phyloP scores from a whole-genome alignment of 495 filamentous ascomycete species.

The Penicillium atrosanguineum region DNA sequence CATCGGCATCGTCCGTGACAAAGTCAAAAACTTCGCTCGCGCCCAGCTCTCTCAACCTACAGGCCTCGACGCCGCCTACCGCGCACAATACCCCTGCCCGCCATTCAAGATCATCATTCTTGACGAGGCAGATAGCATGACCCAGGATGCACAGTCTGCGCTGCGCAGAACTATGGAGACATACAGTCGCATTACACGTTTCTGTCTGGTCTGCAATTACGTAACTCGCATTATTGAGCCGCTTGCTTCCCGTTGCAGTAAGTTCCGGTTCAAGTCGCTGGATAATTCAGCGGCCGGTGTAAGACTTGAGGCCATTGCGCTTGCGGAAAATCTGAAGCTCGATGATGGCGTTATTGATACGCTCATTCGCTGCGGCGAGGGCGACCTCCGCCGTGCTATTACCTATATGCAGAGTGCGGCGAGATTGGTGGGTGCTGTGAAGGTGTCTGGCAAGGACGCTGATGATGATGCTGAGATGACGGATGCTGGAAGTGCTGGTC shows the following conservation, averaged over 20 bases:
- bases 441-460: conserved; percentile 44
- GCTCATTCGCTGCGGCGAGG: conserved; percentile 83
- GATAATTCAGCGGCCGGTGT: conserved; percentile 76
- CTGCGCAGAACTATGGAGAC: conserved; percentile 96
- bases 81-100: conserved; percentile 81
- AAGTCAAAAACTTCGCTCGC: conserved; percentile 96
- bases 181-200: conserved; percentile 92
- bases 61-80: conserved; percentile 58
- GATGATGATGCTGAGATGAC: conserved; percentile 51
- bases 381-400: conserved; percentile 92
- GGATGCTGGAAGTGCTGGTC: conserved; percentile 28
- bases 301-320: conserved; percentile 76
- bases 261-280: conserved; percentile 96
- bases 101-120: conserved; percentile 98
- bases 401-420: conserved; percentile 94
- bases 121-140: conserved; percentile 98
- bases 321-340: conserved; percentile 67
- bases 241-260: conserved; percentile 83
- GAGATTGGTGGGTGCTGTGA: conserved; percentile 64
- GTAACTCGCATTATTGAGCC: conserved; percentile 98
- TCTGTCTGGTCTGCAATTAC: conserved; percentile 98
- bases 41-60: conserved; percentile 87
- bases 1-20: conserved; percentile 95
- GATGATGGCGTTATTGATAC: conserved; percentile 78
- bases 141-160: conserved; percentile 93